Conservation (phyloP, 257 asterid genomes). For the Salvia rosmarinus region DNA sequence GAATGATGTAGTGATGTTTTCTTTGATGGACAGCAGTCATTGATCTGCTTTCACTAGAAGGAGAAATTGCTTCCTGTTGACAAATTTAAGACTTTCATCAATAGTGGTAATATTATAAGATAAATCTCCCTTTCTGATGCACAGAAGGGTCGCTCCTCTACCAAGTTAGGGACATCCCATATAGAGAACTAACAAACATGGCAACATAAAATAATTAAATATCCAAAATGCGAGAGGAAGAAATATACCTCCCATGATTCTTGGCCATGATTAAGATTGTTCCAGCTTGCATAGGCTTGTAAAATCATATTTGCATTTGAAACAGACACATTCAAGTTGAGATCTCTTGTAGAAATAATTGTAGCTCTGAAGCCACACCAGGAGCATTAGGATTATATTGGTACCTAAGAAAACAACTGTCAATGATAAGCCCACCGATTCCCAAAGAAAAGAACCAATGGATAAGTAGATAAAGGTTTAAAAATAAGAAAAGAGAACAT, state of each 20-base stretch:
- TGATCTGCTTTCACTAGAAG: conserved; percentile 54
- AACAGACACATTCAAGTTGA: conserved; percentile 80
- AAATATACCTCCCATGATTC: conserved; percentile 56
- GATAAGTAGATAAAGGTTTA: neutral
- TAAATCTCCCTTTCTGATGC: conserved; percentile 10
- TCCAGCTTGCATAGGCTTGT: conserved; percentile 99
- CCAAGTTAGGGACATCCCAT: conserved; percentile 22
- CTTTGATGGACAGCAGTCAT: conserved; percentile 74
- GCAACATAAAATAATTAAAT: conserved; percentile 20
- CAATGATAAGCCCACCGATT: conserved; percentile 25
- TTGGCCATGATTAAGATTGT: conserved; percentile 60
- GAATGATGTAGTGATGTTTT: conserved; percentile 66
- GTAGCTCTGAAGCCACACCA: conserved; percentile 83
- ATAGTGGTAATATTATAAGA: conserved; percentile 24
- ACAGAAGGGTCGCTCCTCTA: conserved; percentile 17
- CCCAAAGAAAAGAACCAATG: neutral
- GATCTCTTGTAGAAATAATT: conserved; percentile 70
- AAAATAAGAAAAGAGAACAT: neutral
- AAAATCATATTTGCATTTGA: conserved; percentile 86
- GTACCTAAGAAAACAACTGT: conserved; percentile 56
- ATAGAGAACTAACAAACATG: conserved; percentile 22
- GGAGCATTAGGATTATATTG: conserved; percentile 73
- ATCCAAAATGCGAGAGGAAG: conserved; percentile 22
- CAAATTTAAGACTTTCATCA: conserved; percentile 36
- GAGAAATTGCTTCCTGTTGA: conserved; percentile 61